Evolutionary conservation across 2,329 filamentous ascomycete species (phyloP), one percentile per base, ranked within the genome.

Genomic region (Fusarium anguioides): DNA sequence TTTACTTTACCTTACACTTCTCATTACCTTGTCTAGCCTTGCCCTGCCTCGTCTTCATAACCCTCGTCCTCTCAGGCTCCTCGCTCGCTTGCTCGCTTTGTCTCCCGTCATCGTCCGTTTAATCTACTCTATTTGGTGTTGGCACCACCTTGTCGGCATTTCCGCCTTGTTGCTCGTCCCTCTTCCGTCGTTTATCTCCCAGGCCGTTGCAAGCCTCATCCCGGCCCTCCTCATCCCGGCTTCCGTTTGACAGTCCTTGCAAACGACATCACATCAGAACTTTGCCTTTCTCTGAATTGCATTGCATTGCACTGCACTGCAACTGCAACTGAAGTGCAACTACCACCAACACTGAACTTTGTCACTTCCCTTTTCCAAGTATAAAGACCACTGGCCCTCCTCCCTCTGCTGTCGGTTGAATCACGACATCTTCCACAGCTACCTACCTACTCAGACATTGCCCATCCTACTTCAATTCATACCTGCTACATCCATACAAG

Each of bases 121-220:
- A 68, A 72, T 69, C 54, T 68, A 62, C 54, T 60, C 61, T 55
- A 54, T 58, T 71, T 54, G 56, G 62, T 50, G 63, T 62, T 63
- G 66, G 56, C 65, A 69, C 45, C 48, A 59, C 66, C 52, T 66
- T 67, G 40, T 55, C 66, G 66, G 66, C 64, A 69, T 59, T 67
- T 48, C 69, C 70, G 70, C 69, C 63, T 72, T 48, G 56, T 64
- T 66, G 69, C 60, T 66, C 57, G 65, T 49, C 42, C 51, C 61
- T 72, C 60, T 57, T 62, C 62, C 63, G 67, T 65, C 64, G 51
- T 72, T 62, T 61, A 73, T 70, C 63, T 73, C 57, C 44, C 60
- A 58, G 54, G 51, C 62, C 71, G 58, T 61, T 47, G 45, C 69
- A 66, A 71, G 61, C 67, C 53, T 64, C 36, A 61, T 62, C 70